A percentile compares a stretch with the other conserved stretches of the same genome.
phyloP scores from a whole-genome alignment of 208 protist genomes.

The Acanthamoeba triangularis region DNA sequence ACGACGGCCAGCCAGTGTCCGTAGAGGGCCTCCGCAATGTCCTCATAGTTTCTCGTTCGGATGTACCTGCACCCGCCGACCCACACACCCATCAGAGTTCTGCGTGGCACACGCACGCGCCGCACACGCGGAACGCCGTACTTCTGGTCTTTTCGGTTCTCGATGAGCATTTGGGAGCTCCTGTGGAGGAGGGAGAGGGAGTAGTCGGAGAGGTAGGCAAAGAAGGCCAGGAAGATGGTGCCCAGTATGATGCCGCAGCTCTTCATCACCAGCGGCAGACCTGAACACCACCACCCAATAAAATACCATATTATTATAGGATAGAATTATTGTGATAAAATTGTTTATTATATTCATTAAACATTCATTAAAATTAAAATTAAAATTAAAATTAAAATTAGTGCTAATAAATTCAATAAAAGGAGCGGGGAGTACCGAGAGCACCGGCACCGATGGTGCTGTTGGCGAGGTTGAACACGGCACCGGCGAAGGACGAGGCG shows the following conservation, averaged over 20 bases:
- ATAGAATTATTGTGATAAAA: neutral
- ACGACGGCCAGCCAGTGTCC: neutral
- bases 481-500: neutral
- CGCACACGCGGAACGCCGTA: neutral
- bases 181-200: conserved; percentile 21
- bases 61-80: conserved; percentile 1
- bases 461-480: conserved; percentile 53
- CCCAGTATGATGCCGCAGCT: conserved; percentile 20
- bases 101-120: neutral
- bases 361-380: neutral
- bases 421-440: neutral
- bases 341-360: neutral
- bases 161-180: conserved; percentile 13
- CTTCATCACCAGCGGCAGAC: conserved; percentile 35
- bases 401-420: neutral
- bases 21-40: conserved; percentile 31
- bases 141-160: conserved; percentile 28
- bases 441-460: conserved; percentile 37
- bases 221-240: conserved; percentile 22
- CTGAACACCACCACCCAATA: neutral
- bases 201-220: conserved; percentile 49
- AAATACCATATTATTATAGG: neutral
- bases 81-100: neutral
- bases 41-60: conserved; percentile 19
- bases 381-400: neutral